Evolutionary conservation across 495 filamentous ascomycete species (phyloP), one percentile per base, ranked within the genome.

Genomic region (Xylaria curta): DNA sequence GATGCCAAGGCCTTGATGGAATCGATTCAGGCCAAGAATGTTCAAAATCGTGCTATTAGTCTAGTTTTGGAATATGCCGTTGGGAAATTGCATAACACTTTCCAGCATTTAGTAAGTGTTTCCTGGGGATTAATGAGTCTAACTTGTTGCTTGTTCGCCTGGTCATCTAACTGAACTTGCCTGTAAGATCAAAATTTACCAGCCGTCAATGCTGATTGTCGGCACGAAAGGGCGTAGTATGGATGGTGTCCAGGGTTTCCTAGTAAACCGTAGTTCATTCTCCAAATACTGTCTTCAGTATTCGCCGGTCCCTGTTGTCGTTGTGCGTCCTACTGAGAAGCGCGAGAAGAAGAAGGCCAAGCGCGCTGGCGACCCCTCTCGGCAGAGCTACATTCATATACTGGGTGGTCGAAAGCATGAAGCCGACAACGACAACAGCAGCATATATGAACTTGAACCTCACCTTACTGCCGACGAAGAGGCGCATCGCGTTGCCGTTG

Each of bases 271-370:
- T 38, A 96, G 94, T 73, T 97, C 94, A 0, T 94, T 98, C 68
- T 97, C 94, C 36, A 97, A 98, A 77, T 99, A 97, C 83, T 98
- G 96, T 74, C 87, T 98, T 15, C 95, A 98, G 78, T 93, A 97
- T 80, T 97, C 93, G 9, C 96, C 96, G 1, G 93, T 99, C 24
- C 96, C 96, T n/a, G 95, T 98, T 2, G 94, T 98, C 46, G 97
- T 99, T 40, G 96, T 98, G 47, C 90, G 96, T 2, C 95, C 96
- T 60, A 92, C 91, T 33, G 90, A 93, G 65, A 97, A 98, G 82
- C 92, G 96, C 6, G 87, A 91, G 74, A 97, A 97, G 82, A 97
- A 97, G 81, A 97, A 97, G 80, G 87, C 87, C 72, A 97, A 97
- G 83, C 92, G 96, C 38, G 88, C 89, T 17, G 88, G 90, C 56